Percentiles rank a stretch among this genome's conserved stretches.
These are phyloP conservation scores for Spathaspora jeffriesii DNA, from an alignment of 1,139 yeast species.

Conservation along the genomic window DNA sequence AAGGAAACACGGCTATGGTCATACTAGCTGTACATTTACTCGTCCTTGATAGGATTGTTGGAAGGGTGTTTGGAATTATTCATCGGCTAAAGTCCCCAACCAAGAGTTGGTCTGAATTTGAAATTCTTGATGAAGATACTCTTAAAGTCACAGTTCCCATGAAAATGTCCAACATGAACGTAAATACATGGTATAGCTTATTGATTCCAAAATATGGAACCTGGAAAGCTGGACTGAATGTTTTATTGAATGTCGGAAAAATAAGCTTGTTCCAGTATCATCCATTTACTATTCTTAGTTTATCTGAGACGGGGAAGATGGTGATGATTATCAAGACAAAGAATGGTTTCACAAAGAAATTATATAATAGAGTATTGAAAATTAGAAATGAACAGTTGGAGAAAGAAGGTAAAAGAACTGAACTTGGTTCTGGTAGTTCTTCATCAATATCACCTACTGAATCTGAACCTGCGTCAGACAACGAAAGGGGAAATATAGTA, in stretches of 20 bases:
- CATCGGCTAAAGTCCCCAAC: slow-evolving; percentile 39
- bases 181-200: slow-evolving; percentile 27
- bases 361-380: slow-evolving; percentile 20
- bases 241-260: slow-evolving; percentile 38
- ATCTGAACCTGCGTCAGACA: slow-evolving; percentile 8
- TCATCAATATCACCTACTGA: not conserved
- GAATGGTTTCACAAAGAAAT: slow-evolving; percentile 45
- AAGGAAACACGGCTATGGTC: slow-evolving; percentile 32
- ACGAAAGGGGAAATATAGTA: slow-evolving; percentile 11
- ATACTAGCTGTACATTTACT: slow-evolving; percentile 45
- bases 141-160: slow-evolving; percentile 39
- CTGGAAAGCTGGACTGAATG: slow-evolving; percentile 54
- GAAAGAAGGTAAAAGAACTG: slow-evolving; percentile 6
- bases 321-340: slow-evolving; percentile 38
- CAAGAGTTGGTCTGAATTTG: slow-evolving; percentile 39
- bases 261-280: slow-evolving; percentile 42
- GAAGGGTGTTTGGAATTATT: slow-evolving; percentile 28
- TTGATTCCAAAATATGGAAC: slow-evolving; percentile 38
- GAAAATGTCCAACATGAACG: slow-evolving; percentile 18
- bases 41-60: slow-evolving; percentile 43
- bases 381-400: slow-evolving; percentile 16
- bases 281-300: slow-evolving; percentile 48
- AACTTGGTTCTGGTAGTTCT: not conserved
- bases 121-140: slow-evolving; percentile 42
- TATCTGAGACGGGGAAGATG: slow-evolving; percentile 38